Conservation (phyloP, 2,329 filamentous ascomycete genomes). For the Beauveria scarabaeidicola region DNA sequence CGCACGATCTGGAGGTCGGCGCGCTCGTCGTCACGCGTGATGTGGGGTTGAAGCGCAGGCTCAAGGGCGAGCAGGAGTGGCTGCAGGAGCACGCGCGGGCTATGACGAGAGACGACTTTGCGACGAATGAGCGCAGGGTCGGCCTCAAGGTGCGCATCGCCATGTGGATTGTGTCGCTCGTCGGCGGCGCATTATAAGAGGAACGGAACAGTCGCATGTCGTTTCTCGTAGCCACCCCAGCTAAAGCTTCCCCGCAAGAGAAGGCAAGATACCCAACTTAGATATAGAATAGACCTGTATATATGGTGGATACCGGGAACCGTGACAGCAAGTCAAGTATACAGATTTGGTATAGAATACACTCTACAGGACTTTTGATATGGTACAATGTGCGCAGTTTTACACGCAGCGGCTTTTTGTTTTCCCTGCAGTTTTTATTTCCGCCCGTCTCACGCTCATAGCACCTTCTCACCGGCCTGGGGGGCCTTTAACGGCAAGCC, state of each 20-base stretch:
- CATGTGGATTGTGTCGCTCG: slow-evolving; percentile 85
- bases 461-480: slow-evolving; percentile 30
- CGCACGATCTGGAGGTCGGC: slow-evolving; percentile 83
- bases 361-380: slow-evolving; percentile 7
- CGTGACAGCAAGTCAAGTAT: not conserved
- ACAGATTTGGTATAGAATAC: slow-evolving; percentile 6
- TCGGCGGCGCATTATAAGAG: slow-evolving; percentile 74
- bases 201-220: not conserved
- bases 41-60: slow-evolving; percentile 56
- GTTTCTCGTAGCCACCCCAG: too few species aligned
- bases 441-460: slow-evolving; percentile 11
- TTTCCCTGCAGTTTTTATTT: not conserved
- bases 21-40: slow-evolving; percentile 78
- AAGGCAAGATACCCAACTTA: slow-evolving; percentile 2
- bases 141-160: slow-evolving; percentile 76
- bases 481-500: slow-evolving; percentile 28
- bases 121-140: slow-evolving; percentile 72
- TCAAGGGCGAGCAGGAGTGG: slow-evolving; percentile 75
- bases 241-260: not conserved
- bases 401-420: not conserved
- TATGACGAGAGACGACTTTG: slow-evolving; percentile 70
- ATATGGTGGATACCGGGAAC: not conserved
- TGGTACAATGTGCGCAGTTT: slow-evolving; percentile 1
- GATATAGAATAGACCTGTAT: not conserved
- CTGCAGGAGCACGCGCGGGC: slow-evolving; percentile 63